Evolutionary conservation across 768 basidiomycete species (phyloP).

Genomic region (Lanmaoa rubissima): DNA sequence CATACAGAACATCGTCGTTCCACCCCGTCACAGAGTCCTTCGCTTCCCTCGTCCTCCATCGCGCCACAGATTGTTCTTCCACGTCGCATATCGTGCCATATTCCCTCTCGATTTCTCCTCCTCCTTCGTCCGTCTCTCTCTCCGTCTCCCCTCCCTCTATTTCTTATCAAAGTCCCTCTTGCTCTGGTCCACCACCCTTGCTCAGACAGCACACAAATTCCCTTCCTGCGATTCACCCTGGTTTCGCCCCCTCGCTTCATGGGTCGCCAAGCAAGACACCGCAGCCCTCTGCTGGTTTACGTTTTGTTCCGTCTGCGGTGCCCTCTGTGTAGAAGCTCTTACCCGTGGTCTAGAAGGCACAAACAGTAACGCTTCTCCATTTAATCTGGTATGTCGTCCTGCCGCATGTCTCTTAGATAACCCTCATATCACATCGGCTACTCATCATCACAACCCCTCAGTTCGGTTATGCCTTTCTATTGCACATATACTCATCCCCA

Average conservation of each 20-base stretch:
- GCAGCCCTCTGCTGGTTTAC: constrained; percentile 70
- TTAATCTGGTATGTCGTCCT: constrained; percentile 61
- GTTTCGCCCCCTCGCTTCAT: constrained; percentile 39
- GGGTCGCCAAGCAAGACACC: constrained; percentile 53
- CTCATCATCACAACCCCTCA: constrained; percentile 21
- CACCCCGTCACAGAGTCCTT: constrained; percentile 42
- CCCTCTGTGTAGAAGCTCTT: constrained; percentile 63
- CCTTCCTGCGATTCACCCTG: constrained; percentile 33
- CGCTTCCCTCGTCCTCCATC: constrained; percentile 22
- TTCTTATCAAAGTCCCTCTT: constrained; percentile 54
- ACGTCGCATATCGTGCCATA: constrained; percentile 37
- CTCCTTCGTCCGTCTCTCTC: constrained; percentile 52
- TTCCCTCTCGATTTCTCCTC: constrained; percentile 65
- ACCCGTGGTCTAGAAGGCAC: constrained; percentile 67
- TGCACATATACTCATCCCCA: constrained; percentile 72
- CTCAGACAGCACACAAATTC: constrained; percentile 52
- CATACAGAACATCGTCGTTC: constrained; percentile 76
- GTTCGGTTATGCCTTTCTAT: constrained; percentile 76
- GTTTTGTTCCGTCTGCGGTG: constrained; percentile 64
- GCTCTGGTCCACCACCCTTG: constrained; percentile 55
- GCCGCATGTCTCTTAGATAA: constrained; percentile 2
- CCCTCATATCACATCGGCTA: neutral
- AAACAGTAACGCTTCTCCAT: constrained; percentile 56
- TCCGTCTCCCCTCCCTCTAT: constrained; percentile 66
- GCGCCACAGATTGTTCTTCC: constrained; percentile 22